Conservation (phyloP, 805 yeast genomes). For the Tetrapisispora pingtungensis region DNA sequence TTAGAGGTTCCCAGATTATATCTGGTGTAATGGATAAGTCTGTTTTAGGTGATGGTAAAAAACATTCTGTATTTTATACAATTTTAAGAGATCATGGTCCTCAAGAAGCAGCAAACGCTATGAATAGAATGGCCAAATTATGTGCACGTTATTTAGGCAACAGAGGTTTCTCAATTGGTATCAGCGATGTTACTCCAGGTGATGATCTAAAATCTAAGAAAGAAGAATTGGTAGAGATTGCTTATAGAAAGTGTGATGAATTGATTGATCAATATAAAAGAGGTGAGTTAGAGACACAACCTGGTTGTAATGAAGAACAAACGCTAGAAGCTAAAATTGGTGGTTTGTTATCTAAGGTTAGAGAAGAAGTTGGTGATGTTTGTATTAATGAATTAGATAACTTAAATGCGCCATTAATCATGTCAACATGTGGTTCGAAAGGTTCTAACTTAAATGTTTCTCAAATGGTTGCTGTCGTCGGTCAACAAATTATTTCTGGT, state of each 20-base stretch:
- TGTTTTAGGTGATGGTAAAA: constrained; percentile 94
- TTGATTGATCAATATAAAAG: constrained; percentile 65
- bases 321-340: constrained; percentile 96
- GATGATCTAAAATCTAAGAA: constrained; percentile 61
- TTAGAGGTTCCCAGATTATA: constrained; percentile 79
- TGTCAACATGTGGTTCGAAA: constrained; percentile 99
- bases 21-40: constrained; percentile 97
- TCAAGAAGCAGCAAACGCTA: constrained; percentile 85
- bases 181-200: constrained; percentile 94
- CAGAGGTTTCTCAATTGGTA: constrained; percentile 95
- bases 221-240: constrained; percentile 81
- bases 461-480: constrained; percentile 99
- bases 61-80: constrained; percentile 91
- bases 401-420: constrained; percentile 89
- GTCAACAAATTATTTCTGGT: constrained; percentile 97
- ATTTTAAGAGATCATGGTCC: constrained; percentile 96
- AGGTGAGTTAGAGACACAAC: constrained; percentile 93
- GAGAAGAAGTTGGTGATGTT: constrained; percentile 98
- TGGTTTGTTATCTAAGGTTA: constrained; percentile 88
- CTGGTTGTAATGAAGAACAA: constrained; percentile 98
- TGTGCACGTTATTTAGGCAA: constrained; percentile 94
- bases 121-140: constrained; percentile 98
- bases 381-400: constrained; percentile 87
- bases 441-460: constrained; percentile 97
- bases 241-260: constrained; percentile 86